phyloP scores from a whole-genome alignment of 2,329 filamentous ascomycete species.

The Colletotrichum godetiae region DNA sequence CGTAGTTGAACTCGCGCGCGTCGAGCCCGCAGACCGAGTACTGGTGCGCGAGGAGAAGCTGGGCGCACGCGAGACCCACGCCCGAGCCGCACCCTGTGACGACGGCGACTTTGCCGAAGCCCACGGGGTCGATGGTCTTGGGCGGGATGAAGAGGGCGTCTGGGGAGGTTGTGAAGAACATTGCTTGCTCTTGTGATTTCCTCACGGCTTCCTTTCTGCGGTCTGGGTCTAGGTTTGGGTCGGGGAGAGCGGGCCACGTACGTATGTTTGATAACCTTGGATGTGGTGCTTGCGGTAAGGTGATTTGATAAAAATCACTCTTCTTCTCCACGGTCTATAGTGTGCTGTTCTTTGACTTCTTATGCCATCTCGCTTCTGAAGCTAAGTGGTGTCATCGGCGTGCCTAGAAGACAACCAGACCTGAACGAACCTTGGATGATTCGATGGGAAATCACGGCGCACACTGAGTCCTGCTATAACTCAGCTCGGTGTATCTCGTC shows the following conservation, averaged over 20 bases:
- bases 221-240: too few species aligned
- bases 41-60: slow-evolving; percentile 41
- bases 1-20: slow-evolving; percentile 30
- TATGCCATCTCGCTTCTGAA: background rate
- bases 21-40: slow-evolving; percentile 24
- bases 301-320: too few species aligned
- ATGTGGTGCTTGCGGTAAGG: too few species aligned
- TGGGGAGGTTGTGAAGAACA: slow-evolving; percentile 42
- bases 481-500: background rate
- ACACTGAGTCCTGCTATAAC: background rate
- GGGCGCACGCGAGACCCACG: slow-evolving; percentile 47
- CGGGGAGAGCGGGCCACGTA: too few species aligned
- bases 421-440: background rate
- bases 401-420: background rate
- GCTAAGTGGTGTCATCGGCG: background rate
- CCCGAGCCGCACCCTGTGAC: slow-evolving; percentile 46
- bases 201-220: background rate
- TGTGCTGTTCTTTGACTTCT: background rate
- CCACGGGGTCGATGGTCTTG: slow-evolving; percentile 37
- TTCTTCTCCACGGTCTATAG: background rate
- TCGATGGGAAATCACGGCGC: background rate
- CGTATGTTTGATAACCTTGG: too few species aligned
- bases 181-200: background rate
- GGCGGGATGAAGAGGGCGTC: slow-evolving; percentile 41
- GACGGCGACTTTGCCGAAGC: slow-evolving; percentile 41